phyloP scores from a whole-genome alignment of 768 basidiomycete species.

The Auricularia sp. region DNA sequence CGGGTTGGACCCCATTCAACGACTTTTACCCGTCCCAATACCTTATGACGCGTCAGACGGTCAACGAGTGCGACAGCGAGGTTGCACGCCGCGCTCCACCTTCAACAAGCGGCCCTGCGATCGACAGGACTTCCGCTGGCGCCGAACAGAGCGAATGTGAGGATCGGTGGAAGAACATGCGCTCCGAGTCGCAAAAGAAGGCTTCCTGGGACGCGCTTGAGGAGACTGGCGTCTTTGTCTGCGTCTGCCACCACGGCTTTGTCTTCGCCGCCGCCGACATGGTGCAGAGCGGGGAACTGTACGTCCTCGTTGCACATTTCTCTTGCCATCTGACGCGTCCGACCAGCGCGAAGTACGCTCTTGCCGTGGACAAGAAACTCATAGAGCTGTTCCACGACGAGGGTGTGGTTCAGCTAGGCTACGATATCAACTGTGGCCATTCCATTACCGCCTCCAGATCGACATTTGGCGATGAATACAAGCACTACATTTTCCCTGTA shows the following conservation, averaged over 20 bases:
- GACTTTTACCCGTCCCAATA: neutral
- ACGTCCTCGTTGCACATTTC: too few species aligned
- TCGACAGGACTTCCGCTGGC: neutral
- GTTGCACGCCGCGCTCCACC: neutral
- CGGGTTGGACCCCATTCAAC: neutral
- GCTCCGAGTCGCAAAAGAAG: neutral
- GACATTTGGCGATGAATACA: neutral
- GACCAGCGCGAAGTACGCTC: neutral
- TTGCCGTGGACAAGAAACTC: neutral
- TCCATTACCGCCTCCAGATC: neutral
- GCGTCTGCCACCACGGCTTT: neutral
- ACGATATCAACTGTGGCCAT: neutral
- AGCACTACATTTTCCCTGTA: neutral
- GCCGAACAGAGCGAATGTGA: neutral
- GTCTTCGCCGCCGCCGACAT: neutral
- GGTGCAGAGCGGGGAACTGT: constrained; percentile 1
- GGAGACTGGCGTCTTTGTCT: neutral
- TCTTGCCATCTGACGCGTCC: too few species aligned
- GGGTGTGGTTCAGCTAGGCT: neutral
- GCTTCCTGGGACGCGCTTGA: neutral
- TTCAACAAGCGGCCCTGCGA: neutral
- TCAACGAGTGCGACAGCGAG: neutral
- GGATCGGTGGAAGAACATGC: neutral
- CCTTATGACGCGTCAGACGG: neutral
- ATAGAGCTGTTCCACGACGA: neutral